These are phyloP conservation scores for Myxozyma neglecta DNA, from an alignment of 805 yeast genomes.

Conservation along the genomic window DNA sequence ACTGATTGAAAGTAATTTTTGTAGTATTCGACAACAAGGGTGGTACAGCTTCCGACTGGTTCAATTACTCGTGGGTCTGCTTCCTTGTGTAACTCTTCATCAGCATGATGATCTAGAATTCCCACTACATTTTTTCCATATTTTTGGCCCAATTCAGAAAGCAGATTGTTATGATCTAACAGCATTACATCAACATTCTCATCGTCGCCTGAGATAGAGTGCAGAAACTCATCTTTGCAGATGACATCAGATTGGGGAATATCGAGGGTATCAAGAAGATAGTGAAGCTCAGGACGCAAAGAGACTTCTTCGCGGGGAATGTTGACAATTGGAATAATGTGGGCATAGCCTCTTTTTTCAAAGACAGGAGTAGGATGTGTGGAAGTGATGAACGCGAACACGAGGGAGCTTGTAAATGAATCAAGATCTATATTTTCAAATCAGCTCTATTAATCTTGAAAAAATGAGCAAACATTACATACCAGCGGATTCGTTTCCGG, in stretches of 20 bases:
- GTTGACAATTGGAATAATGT: conserved; percentile 70
- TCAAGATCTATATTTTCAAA: conserved; percentile 58
- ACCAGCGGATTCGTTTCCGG: conserved; percentile 83
- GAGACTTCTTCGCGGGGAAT: conserved; percentile 65
- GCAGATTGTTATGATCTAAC: conserved; percentile 77
- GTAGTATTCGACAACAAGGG: conserved; percentile 70
- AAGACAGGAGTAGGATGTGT: conserved; percentile 7
- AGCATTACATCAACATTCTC: conserved; percentile 49
- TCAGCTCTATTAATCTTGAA: too few species aligned
- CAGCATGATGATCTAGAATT: conserved; percentile 87
- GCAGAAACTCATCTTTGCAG: conserved; percentile 66
- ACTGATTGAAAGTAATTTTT: conserved; percentile 23
- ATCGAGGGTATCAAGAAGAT: conserved; percentile 50
- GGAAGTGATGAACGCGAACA: conserved; percentile 63
- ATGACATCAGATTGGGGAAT: conserved; percentile 54
- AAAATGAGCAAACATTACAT: conserved; percentile 3
- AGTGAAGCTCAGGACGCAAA: conserved; percentile 69
- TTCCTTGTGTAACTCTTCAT: conserved; percentile 52
- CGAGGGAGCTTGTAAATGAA: conserved; percentile 74
- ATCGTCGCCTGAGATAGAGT: conserved; percentile 15
- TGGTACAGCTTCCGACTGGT: conserved; percentile 74
- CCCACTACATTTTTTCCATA: conserved; percentile 49
- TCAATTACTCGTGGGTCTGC: conserved; percentile 60
- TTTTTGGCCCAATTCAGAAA: conserved; percentile 49
- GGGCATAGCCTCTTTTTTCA: conserved; percentile 27